Evolutionary conservation across 2,329 filamentous ascomycete species (phyloP).

Genomic region (Paraphoma sp.): DNA sequence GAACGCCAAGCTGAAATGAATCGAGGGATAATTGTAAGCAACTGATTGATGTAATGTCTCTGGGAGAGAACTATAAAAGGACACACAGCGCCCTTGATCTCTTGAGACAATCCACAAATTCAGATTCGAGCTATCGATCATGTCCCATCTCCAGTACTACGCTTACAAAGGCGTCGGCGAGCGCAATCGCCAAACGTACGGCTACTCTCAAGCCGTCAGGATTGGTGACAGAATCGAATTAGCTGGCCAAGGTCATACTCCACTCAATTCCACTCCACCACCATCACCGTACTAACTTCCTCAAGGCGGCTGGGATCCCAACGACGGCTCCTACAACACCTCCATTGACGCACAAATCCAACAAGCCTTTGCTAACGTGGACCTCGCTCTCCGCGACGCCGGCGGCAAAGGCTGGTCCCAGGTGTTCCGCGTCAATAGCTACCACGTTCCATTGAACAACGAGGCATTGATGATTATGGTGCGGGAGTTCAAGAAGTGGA

Average conservation of each 20-base stretch:
- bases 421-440: constrained; percentile 50
- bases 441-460: constrained; percentile 26
- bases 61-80: no score
- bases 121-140: neutral
- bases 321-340: constrained; percentile 18
- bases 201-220: constrained; percentile 46
- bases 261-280: neutral
- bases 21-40: neutral
- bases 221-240: constrained; percentile 44
- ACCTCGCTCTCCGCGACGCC: constrained; percentile 57
- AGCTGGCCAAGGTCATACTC: constrained; percentile 43
- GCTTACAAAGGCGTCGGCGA: constrained; percentile 50
- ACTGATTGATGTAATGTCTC: neutral
- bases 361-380: constrained; percentile 64
- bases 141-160: constrained; percentile 42
- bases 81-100: no score
- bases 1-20: neutral
- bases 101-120: no score
- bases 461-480: constrained; percentile 25
- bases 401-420: constrained; percentile 65
- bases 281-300: neutral
- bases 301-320: constrained; percentile 45
- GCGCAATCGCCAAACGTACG: constrained; percentile 37
- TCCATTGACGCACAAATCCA: constrained; percentile 42
- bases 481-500: constrained; percentile 31